A percentile compares a stretch with the other conserved stretches of the same genome.
Evolutionary conservation across 768 basidiomycete species (phyloP).

Genomic region (Mycena epipterygia): DNA sequence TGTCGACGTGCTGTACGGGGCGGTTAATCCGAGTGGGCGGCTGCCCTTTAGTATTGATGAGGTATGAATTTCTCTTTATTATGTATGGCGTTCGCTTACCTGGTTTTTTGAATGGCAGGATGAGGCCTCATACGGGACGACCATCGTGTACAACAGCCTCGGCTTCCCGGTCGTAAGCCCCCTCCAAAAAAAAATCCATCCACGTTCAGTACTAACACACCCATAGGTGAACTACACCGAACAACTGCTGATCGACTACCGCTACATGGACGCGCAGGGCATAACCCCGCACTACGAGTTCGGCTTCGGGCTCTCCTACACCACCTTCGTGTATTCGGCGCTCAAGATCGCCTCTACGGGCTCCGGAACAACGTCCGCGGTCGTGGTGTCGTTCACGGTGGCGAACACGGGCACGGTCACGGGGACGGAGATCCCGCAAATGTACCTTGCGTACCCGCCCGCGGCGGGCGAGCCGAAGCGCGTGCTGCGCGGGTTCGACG

Average conservation of each 20-base stretch:
- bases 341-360: slow-evolving; percentile 54
- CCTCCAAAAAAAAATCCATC: slow-evolving; percentile 22
- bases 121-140: slow-evolving; percentile 30
- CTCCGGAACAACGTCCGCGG: slow-evolving; percentile 44
- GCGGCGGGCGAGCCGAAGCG: slow-evolving; percentile 62
- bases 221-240: slow-evolving; percentile 76
- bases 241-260: slow-evolving; percentile 75
- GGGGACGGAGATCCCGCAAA: slow-evolving; percentile 67
- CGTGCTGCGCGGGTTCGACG: slow-evolving; percentile 67
- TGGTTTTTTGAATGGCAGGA: background rate
- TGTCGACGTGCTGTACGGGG: slow-evolving; percentile 83
- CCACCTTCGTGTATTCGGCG: slow-evolving; percentile 74
- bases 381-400: slow-evolving; percentile 56
- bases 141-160: slow-evolving; percentile 54
- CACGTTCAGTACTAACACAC: background rate
- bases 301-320: slow-evolving; percentile 83
- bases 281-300: slow-evolving; percentile 73
- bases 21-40: slow-evolving; percentile 80
- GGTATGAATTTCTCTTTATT: slow-evolving; percentile 40
- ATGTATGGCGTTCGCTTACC: background rate
- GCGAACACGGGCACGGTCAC: slow-evolving; percentile 62
- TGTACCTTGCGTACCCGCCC: slow-evolving; percentile 66
- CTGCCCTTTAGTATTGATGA: slow-evolving; percentile 83
- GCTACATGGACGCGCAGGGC: slow-evolving; percentile 68
- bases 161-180: slow-evolving; percentile 50